Evolutionary conservation across 768 basidiomycete species (phyloP).

Genomic region (Lentinula guzmanii): DNA sequence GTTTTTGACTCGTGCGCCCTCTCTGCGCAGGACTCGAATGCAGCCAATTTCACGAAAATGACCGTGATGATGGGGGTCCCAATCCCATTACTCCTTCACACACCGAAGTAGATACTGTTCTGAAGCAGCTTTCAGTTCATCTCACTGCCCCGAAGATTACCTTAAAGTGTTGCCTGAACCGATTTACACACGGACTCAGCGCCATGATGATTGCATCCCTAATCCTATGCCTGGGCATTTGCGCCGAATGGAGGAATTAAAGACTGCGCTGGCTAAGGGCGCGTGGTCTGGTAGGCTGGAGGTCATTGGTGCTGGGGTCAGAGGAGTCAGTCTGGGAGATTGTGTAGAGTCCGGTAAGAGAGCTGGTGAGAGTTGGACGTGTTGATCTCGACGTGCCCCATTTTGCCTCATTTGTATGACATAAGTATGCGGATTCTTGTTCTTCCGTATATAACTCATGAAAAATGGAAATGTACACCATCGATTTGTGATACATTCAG

Average conservation of each 20-base stretch:
- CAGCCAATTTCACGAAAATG: conserved; percentile 55
- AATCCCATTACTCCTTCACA: conserved; percentile 20
- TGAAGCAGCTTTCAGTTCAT: conserved; percentile 36
- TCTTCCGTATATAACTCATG: too few relatives aligned
- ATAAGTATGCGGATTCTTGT: too few relatives aligned
- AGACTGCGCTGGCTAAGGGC: conserved; percentile 28
- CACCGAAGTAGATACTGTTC: conserved; percentile 20
- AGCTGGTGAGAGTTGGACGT: conserved; percentile 26
- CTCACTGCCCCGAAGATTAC: conserved; percentile 22
- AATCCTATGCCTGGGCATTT: conserved; percentile 69
- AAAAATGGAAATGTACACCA: too few relatives aligned
- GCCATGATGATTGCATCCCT: conserved; percentile 72
- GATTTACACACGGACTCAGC: conserved; percentile 41
- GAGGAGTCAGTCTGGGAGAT: conserved; percentile 83
- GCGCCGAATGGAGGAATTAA: conserved; percentile 58
- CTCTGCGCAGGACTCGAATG: conserved; percentile 38
- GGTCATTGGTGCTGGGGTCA: conserved; percentile 79
- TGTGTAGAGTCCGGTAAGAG: conserved; percentile 72
- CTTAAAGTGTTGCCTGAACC: conserved; percentile 45
- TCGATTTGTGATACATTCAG: too few relatives aligned
- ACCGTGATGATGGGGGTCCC: conserved; percentile 67
- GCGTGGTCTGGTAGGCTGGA: conserved; percentile 47
- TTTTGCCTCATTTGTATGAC: background rate
- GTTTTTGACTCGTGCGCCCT: conserved; percentile 87
- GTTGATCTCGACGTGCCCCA: background rate